These are phyloP conservation scores for Debaryomycetaceae sp. DNA, from an alignment of 1,139 yeast species.

Conservation along the genomic window DNA sequence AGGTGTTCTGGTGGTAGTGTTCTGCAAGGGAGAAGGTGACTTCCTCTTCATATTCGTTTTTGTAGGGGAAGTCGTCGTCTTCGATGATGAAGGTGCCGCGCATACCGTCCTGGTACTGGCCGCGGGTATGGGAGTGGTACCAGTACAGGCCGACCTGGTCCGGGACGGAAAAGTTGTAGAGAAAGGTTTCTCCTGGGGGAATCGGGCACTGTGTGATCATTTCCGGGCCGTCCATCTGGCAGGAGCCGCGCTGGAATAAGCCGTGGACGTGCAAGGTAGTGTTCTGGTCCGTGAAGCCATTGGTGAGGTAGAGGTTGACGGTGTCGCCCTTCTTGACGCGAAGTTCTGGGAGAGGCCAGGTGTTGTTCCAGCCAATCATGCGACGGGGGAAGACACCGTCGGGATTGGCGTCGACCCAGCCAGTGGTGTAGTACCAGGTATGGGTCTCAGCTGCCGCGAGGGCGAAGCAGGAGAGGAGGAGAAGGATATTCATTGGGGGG, in stretches of 20 bases:
- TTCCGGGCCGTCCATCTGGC: constrained; percentile 82
- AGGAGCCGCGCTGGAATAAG: constrained; percentile 63
- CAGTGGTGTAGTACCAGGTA: constrained; percentile 60
- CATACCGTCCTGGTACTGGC: constrained; percentile 88
- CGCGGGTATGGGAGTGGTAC: constrained; percentile 86
- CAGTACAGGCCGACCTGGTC: constrained; percentile 84
- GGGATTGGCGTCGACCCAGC: constrained; percentile 62
- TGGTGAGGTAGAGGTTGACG: constrained; percentile 56
- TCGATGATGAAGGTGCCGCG: constrained; percentile 68
- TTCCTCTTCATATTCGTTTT: constrained; percentile 59
- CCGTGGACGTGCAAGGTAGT: constrained; percentile 91
- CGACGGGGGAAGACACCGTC: constrained; percentile 61
- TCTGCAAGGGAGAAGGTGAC: constrained; percentile 58
- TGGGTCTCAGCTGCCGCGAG: constrained; percentile 42
- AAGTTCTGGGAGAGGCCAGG: constrained; percentile 80
- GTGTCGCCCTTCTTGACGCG: constrained; percentile 67
- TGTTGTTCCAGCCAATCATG: constrained; percentile 70
- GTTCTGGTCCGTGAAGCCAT: constrained; percentile 54
- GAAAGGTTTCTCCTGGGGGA: constrained; percentile 57
- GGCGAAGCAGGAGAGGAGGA: too few species aligned
- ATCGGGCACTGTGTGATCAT: constrained; percentile 83
- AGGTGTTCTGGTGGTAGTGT: constrained; percentile 69
- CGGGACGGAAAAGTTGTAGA: constrained; percentile 70
- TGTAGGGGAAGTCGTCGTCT: constrained; percentile 41
- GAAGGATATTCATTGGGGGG: too few species aligned